Percentiles rank a stretch among this genome's conserved stretches.
phyloP scores from a whole-genome alignment of 768 basidiomycete genomes.

The Suillus americanus region DNA sequence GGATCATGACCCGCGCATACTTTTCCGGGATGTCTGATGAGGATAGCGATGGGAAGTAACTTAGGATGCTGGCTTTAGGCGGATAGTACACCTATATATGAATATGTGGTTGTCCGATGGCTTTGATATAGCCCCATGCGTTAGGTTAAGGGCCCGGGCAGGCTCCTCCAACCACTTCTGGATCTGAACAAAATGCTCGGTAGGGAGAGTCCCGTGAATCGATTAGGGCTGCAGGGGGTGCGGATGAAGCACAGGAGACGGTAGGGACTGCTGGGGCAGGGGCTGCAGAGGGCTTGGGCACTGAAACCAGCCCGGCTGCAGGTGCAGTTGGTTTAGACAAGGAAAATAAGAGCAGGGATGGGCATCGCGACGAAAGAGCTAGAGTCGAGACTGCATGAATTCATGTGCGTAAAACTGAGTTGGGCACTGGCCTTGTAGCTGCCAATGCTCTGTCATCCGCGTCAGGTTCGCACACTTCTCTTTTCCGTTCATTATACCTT shows the following conservation, averaged over 20 bases:
- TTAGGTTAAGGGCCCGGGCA: constrained; percentile 48
- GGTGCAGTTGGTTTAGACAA: no score
- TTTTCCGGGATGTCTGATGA: constrained; percentile 30
- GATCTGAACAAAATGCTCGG: constrained; percentile 43
- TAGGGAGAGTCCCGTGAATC: constrained; percentile 54
- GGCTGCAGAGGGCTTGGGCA: no score
- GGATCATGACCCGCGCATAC: constrained; percentile 51
- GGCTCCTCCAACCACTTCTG: constrained; percentile 45
- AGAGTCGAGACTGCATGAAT: no score
- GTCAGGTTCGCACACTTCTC: no score
- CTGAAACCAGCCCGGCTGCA: no score
- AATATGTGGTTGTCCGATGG: constrained; percentile 51
- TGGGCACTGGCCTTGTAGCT: no score
- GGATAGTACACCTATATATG: constrained; percentile 52
- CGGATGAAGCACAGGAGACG: constrained; percentile 35
- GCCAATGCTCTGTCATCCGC: no score
- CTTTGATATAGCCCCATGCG: constrained; percentile 28
- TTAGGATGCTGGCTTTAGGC: constrained; percentile 45
- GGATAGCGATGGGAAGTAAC: constrained; percentile 41
- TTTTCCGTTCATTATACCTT: no score
- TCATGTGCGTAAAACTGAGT: no score
- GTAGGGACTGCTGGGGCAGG: no score
- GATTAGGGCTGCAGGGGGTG: constrained; percentile 31
- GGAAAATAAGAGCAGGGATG: no score
- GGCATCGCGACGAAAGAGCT: no score